Conservation (phyloP, 257 asterid genomes). For the Eucommia ulmoides region DNA sequence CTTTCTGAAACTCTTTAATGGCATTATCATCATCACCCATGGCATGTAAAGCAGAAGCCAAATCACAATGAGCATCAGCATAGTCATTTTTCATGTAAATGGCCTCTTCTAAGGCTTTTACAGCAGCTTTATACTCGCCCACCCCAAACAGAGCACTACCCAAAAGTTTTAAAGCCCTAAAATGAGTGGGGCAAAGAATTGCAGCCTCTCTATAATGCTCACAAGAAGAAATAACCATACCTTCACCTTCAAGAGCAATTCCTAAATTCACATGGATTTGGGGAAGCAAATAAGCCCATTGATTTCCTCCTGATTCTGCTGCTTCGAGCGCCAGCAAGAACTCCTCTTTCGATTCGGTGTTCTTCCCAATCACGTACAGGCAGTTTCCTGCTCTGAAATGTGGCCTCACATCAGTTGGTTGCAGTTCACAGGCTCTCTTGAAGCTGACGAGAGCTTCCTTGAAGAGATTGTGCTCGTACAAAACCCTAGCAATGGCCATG, state of each 20-base stretch:
- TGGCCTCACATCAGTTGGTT: slow-evolving; percentile 87
- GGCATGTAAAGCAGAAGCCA: slow-evolving; percentile 95
- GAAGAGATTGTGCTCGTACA: slow-evolving; percentile 68
- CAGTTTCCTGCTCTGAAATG: slow-evolving; percentile 95
- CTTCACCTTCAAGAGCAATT: slow-evolving; percentile 91
- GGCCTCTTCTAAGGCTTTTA: slow-evolving; percentile 97
- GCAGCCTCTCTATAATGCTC: slow-evolving; percentile 99
- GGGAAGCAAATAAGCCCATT: slow-evolving; percentile 96
- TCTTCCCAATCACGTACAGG: slow-evolving; percentile 60
- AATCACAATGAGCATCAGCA: slow-evolving; percentile 95
- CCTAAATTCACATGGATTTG: slow-evolving; percentile 98
- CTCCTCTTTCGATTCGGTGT: slow-evolving; percentile 74
- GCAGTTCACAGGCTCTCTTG: slow-evolving; percentile 89
- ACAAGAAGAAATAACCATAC: slow-evolving; percentile 94
- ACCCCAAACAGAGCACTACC: slow-evolving; percentile 99
- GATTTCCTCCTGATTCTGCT: slow-evolving; percentile 93
- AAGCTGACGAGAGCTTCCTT: slow-evolving; percentile 89
- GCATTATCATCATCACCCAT: slow-evolving; percentile 98
- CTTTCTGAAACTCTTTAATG: slow-evolving; percentile 95
- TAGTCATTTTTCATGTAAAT: slow-evolving; percentile 92
- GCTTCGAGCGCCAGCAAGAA: slow-evolving; percentile 83
- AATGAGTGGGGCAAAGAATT: slow-evolving; percentile 92
- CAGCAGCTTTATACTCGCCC: slow-evolving; percentile 97
- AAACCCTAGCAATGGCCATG: slow-evolving; percentile 81
- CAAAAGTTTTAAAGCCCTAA: slow-evolving; percentile 83